These are phyloP conservation scores for Candida anglica DNA, from an alignment of 805 yeast genomes.

Conservation along the genomic window DNA sequence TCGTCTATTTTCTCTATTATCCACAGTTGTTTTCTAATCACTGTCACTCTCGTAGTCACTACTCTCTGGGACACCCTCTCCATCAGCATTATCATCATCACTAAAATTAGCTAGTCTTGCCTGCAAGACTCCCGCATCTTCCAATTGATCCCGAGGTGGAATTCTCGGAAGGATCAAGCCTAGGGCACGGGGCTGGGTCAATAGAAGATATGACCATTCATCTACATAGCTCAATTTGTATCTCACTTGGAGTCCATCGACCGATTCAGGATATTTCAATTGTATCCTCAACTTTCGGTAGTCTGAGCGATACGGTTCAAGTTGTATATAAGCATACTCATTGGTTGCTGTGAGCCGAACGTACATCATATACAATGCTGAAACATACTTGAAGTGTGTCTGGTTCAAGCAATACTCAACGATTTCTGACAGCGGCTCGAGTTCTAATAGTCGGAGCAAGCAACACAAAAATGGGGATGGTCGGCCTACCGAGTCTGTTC, in stretches of 20 bases:
- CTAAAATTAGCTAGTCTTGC: conserved; percentile 36
- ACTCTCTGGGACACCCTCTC: conserved; percentile 12
- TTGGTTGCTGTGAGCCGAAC: conserved; percentile 40
- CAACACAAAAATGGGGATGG: conserved; percentile 78
- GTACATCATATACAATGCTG: conserved; percentile 67
- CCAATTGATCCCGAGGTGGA: conserved; percentile 34
- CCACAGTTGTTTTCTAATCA: conserved; percentile 18
- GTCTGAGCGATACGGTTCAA: conserved; percentile 61
- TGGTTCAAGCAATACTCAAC: conserved; percentile 54
- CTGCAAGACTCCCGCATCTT: conserved; percentile 37
- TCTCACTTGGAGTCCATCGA: conserved; percentile 21
- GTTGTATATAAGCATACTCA: conserved; percentile 12
- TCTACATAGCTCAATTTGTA: conserved; percentile 56
- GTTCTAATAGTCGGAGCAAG: conserved; percentile 68
- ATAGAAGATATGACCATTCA: conserved; percentile 63
- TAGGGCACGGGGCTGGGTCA: conserved; percentile 55
- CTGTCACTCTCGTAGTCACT: conserved; percentile 33
- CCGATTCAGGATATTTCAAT: conserved; percentile 23
- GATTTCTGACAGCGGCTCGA: conserved; percentile 63
- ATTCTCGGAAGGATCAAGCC: conserved; percentile 74
- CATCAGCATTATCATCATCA: conserved; percentile 21
- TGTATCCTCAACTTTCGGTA: conserved; percentile 58
- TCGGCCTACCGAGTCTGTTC: conserved; percentile 49
- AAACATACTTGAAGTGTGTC: conserved; percentile 65
- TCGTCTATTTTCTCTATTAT: not conserved